Percentiles rank a stretch among this genome's conserved stretches.
These are phyloP conservation scores for Arctostaphylos glauca DNA, from an alignment of 148 eudicot species.

Conservation along the genomic window DNA sequence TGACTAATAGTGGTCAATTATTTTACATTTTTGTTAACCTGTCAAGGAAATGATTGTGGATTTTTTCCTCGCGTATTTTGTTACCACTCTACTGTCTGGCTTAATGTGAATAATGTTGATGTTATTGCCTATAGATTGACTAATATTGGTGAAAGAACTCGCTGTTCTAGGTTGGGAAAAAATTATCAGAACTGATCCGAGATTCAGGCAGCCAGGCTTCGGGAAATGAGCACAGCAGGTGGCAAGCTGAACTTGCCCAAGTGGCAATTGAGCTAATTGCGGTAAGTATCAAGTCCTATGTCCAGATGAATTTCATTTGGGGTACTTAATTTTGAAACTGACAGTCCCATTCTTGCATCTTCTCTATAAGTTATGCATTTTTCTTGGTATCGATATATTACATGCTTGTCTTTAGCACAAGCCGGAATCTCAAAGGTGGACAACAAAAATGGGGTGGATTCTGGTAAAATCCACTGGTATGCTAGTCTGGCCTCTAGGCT, in stretches of 20 bases:
- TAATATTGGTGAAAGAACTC: slow-evolving; percentile 7
- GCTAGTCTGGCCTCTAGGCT: background rate
- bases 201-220: slow-evolving; percentile 82
- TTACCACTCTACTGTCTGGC: background rate
- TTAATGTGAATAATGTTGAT: background rate
- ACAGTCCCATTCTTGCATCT: background rate
- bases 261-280: slow-evolving; percentile 92
- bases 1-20: background rate
- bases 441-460: background rate
- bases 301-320: background rate
- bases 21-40: background rate
- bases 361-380: background rate
- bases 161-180: slow-evolving; percentile 75
- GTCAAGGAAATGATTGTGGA: background rate
- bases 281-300: slow-evolving; percentile 38
- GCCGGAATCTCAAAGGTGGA: background rate
- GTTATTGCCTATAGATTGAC: background rate
- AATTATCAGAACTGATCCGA: slow-evolving; percentile 88
- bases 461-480: background rate
- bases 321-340: background rate
- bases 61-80: background rate
- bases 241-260: slow-evolving; percentile 94
- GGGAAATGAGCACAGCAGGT: slow-evolving; percentile 79
- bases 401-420: background rate
- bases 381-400: background rate